These are phyloP conservation scores for Penicillium sp. DNA, from an alignment of 2,329 filamentous ascomycete genomes.

Conservation along the genomic window DNA sequence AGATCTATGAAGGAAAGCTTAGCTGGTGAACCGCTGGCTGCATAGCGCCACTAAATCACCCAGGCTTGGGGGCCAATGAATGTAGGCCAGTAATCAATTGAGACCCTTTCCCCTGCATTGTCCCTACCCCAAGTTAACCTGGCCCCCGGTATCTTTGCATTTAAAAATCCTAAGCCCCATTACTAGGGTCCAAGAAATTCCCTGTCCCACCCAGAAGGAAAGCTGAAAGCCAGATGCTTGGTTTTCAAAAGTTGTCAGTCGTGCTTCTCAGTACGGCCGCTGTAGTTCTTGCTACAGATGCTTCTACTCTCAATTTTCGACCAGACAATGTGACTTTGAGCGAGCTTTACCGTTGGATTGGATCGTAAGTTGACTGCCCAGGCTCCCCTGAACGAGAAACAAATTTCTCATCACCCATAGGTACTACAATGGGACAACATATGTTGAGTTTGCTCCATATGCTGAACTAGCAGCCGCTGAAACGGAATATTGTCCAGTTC, in stretches of 20 bases:
- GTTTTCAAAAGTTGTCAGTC: no score
- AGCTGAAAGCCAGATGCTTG: not conserved
- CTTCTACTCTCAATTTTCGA: not conserved
- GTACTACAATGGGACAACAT: not conserved
- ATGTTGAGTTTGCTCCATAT: not conserved
- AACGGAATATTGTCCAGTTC: not conserved
- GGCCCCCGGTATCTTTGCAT: not conserved
- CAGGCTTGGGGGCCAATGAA: not conserved
- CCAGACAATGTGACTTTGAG: not conserved
- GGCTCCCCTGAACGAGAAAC: not conserved
- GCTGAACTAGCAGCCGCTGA: not conserved
- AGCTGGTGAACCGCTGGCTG: not conserved
- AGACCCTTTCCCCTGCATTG: not conserved
- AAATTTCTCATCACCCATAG: not conserved
- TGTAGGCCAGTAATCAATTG: not conserved
- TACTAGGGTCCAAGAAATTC: not conserved
- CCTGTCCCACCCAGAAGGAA: not conserved
- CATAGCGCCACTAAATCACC: not conserved
- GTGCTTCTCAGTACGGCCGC: not conserved
- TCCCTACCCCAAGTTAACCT: not conserved
- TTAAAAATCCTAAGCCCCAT: not conserved
- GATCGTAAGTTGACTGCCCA: not conserved
- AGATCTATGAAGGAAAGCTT: not conserved
- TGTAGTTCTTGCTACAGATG: not conserved
- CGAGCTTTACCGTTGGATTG: not conserved